Evolutionary conservation across 371 early-diverging fungal genomes (phyloP), one percentile per base, ranked within the genome.

Genomic region (Nosema muscidifuracis): DNA sequence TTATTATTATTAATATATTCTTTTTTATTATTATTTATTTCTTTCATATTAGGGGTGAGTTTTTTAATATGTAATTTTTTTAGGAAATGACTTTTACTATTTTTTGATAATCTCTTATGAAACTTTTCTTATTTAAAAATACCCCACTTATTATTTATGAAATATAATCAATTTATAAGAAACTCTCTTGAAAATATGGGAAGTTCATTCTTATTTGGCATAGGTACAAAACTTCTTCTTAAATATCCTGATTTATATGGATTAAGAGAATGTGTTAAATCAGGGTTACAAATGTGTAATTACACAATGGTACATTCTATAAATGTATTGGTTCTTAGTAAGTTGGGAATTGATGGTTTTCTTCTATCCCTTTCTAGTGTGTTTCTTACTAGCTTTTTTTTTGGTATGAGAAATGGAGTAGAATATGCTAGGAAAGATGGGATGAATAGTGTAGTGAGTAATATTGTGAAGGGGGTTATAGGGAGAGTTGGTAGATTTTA

Each of bases 251-350:
- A 44, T 18, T 34, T 47, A 0, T 34, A 42, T n/a, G 22, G 16
- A 20, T 34, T 60, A 13, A 69, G 26, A 22, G 47, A 44, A 16
- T 33, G 50, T 15, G 9, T 69, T 2, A 28, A 38, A 36, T 60
- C n/a, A 18, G 70, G 70, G 6, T 22, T 56, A 15, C 61, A 69
- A 33, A 31, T 69, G 31, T 42, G 57, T 43, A 69, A 69, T 50
- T 53, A 69, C 22, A n/a, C 70, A n/a, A 44, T 69, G 43, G 7
- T 69, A 7, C 36, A 60, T 36, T 60, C 57, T 10, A 16, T 31
- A 0, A 57, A 60, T 16, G 7, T 22, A n/a, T 50, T 22, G 26
- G 24, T 47, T n/a, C 33, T 69, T 22, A 24, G 34, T 44, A 18
- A 0, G 9, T 7, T 47, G 22, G 47, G 70, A 34, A 24, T 60